Conservation (phyloP, 179 eudicot genomes). For the Gypsophila paniculata region DNA sequence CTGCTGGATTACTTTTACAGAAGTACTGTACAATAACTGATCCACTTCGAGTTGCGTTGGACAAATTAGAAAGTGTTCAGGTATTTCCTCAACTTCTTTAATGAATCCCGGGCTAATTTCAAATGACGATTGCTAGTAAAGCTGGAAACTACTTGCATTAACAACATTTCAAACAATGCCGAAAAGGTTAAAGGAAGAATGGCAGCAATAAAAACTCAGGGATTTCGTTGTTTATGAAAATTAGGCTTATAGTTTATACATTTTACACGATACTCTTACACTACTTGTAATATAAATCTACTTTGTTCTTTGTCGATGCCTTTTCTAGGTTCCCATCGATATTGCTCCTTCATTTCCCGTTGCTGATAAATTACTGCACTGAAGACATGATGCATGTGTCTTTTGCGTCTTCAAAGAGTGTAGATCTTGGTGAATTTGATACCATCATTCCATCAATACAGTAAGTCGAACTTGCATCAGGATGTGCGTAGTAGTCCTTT, state of each 20-base stretch:
- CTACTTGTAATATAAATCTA: not conserved
- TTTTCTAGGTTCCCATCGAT: slow-evolving; percentile 83
- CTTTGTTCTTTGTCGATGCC: slow-evolving; percentile 8
- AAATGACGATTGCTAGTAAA: slow-evolving; percentile 2
- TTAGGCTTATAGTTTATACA: not conserved
- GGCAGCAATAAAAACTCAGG: not conserved
- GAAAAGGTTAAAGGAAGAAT: slow-evolving; percentile 1
- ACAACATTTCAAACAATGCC: not conserved
- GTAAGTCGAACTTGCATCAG: too few relatives aligned
- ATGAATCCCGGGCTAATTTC: not conserved
- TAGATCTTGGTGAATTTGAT: too few relatives aligned
- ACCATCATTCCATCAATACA: too few relatives aligned
- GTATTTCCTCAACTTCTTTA: slow-evolving; percentile 28
- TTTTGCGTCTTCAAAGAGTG: too few relatives aligned
- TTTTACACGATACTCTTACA: not conserved
- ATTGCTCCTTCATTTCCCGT: slow-evolving; percentile 65
- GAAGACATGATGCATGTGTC: slow-evolving; percentile 14
- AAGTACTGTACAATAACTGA: slow-evolving; percentile 53
- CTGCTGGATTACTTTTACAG: slow-evolving; percentile 55
- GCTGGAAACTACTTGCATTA: not conserved
- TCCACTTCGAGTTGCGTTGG: slow-evolving; percentile 62
- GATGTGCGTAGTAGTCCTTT: too few relatives aligned
- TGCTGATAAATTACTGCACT: slow-evolving; percentile 47
- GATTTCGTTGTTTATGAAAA: not conserved
- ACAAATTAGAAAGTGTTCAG: slow-evolving; percentile 66